Conservation (phyloP, 1,139 yeast species). For the Candida tropicalis region DNA sequence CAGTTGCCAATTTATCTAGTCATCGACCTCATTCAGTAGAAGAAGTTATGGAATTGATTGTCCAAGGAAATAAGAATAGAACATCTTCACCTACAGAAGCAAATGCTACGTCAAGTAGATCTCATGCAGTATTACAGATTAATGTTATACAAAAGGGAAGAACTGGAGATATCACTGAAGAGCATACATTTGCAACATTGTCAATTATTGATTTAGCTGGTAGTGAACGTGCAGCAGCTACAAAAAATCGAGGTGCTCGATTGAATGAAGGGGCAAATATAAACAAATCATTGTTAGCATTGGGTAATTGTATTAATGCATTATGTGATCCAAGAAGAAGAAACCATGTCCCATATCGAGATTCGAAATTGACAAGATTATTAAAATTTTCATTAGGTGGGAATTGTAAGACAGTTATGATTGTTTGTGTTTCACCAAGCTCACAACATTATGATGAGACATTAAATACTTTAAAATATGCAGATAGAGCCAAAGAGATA, state of each 20-base stretch:
- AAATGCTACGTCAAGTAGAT: constrained; percentile 84
- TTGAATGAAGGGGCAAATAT: constrained; percentile 91
- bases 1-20: constrained; percentile 72
- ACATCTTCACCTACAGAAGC: constrained; percentile 90
- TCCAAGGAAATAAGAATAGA: constrained; percentile 72
- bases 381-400: constrained; percentile 93
- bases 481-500: constrained; percentile 87
- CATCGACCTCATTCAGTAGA: constrained; percentile 67
- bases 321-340: constrained; percentile 70
- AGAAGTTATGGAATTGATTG: constrained; percentile 80
- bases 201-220: constrained; percentile 93
- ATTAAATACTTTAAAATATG: constrained; percentile 84
- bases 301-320: constrained; percentile 94
- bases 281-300: constrained; percentile 80
- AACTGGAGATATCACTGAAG: constrained; percentile 65
- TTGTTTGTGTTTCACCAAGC: constrained; percentile 89
- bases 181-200: constrained; percentile 75
- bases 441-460: constrained; percentile 90
- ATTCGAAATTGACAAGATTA: constrained; percentile 83
- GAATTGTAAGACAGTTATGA: constrained; percentile 93
- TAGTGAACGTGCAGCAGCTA: constrained; percentile 90
- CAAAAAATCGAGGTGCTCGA: constrained; percentile 78
- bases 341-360: constrained; percentile 86
- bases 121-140: constrained; percentile 90
- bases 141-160: constrained; percentile 65